Evolutionary conservation across 2,329 filamentous ascomycete species (phyloP).

Genomic region (Fusarium luffae): DNA sequence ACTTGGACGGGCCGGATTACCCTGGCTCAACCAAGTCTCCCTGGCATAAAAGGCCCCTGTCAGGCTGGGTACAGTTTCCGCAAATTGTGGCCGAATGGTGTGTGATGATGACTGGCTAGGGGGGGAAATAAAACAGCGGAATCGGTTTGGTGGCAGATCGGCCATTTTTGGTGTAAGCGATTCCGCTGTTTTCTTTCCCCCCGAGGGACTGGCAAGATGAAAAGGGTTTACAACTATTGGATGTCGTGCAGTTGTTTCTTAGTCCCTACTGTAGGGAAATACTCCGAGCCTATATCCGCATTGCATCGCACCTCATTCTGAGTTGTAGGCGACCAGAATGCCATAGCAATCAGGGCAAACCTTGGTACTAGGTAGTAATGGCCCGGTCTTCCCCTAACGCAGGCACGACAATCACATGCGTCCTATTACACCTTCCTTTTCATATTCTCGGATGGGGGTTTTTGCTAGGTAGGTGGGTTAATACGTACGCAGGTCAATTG

Average conservation of each 20-base stretch:
- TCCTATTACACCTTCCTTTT: not conserved
- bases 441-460: not conserved
- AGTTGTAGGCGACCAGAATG: not conserved
- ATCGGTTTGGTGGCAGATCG: too few species aligned
- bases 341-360: not conserved
- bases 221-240: constrained; percentile 21
- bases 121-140: too few species aligned
- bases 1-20: constrained; percentile 37
- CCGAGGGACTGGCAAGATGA: constrained; percentile 26
- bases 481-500: not conserved
- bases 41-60: constrained; percentile 27
- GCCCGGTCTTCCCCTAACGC: constrained; percentile 10
- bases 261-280: not conserved
- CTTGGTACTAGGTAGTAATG: not conserved
- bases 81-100: constrained; percentile 32
- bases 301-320: not conserved
- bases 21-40: constrained; percentile 27
- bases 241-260: not conserved
- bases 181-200: too few species aligned
- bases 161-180: too few species aligned
- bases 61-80: constrained; percentile 31
- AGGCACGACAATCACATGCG: constrained; percentile 16
- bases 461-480: not conserved
- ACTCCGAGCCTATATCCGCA: not conserved
- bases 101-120: constrained; percentile 21